Evolutionary conservation across 73 alveolate genomes (phyloP).

Genomic region (Uronychia binucleata): DNA sequence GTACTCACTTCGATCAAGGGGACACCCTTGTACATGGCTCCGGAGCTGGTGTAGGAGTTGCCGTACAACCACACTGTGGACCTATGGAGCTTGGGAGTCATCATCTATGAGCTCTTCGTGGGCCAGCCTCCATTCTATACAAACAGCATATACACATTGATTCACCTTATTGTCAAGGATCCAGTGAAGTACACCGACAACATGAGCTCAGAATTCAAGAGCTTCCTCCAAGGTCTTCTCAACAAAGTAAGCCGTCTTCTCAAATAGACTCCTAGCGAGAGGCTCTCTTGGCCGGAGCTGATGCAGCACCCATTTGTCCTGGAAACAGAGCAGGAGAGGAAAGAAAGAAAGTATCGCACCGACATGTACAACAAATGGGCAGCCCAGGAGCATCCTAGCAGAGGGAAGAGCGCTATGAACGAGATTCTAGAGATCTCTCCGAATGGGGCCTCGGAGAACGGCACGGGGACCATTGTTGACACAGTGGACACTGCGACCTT

Average conservation of each 20-base stretch:
- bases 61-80: constrained; percentile 99
- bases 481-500: neutral
- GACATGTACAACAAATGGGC: constrained; percentile 96
- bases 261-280: constrained; percentile 85
- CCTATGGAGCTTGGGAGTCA: constrained; percentile 99
- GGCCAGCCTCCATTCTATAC: constrained; percentile 99
- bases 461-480: neutral
- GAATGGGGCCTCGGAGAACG: constrained; percentile 10
- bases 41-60: constrained; percentile 97
- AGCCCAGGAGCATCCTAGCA: constrained; percentile 68
- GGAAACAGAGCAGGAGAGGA: constrained; percentile 96
- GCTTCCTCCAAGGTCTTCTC: constrained; percentile 96
- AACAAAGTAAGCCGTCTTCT: constrained; percentile 62
- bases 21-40: constrained; percentile 99
- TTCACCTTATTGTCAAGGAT: constrained; percentile 95
- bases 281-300: constrained; percentile 99
- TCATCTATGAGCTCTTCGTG: constrained; percentile 98
- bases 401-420: constrained; percentile 46
- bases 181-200: constrained; percentile 98
- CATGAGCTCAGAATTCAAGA: constrained; percentile 91
- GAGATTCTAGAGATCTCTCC: constrained; percentile 36
- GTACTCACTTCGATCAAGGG: constrained; percentile 99
- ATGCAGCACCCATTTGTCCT: constrained; percentile 96
- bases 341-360: constrained; percentile 84
- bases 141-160: constrained; percentile 91